Percentiles rank a stretch among this genome's conserved stretches.
Conservation (phyloP, 1,284 basidiomycete species). For the Cryptococcus amylolentus region DNA sequence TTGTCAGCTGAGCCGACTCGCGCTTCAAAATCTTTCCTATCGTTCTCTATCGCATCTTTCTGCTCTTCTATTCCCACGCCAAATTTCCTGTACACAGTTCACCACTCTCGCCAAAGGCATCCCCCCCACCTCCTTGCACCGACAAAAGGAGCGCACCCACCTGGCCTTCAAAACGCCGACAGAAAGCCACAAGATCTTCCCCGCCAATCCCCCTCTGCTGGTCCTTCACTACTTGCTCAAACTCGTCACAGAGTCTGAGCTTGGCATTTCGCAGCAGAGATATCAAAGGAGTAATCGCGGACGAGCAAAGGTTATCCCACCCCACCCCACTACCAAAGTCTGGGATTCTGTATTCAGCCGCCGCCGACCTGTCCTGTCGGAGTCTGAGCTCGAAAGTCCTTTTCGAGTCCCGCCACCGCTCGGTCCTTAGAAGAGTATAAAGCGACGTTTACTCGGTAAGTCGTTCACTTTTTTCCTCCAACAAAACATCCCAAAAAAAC, state of each 20-base stretch:
- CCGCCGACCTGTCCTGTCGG: background rate
- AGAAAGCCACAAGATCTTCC: too few relatives aligned
- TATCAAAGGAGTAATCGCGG: background rate
- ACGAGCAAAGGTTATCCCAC: background rate
- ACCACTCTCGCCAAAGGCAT: background rate
- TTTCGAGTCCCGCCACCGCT: background rate
- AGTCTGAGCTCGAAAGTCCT: background rate
- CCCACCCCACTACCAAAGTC: too few relatives aligned
- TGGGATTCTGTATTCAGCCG: background rate
- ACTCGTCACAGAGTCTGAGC: background rate
- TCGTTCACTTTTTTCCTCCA: background rate
- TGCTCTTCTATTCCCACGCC: background rate
- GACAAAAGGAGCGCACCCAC: too few relatives aligned
- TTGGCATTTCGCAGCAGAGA: background rate
- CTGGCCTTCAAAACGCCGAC: too few relatives aligned
- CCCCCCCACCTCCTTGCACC: background rate
- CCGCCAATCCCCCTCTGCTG: too few relatives aligned
- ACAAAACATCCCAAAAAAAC: background rate
- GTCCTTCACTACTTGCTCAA: background rate
- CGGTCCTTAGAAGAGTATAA: background rate
- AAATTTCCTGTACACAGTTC: too few relatives aligned
- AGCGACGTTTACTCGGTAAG: background rate
- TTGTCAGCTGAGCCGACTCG: background rate
- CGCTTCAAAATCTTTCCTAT: background rate
- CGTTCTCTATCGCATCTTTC: background rate